Conservation (phyloP, 2,329 filamentous ascomycete genomes). For the Penicillium hordei region DNA sequence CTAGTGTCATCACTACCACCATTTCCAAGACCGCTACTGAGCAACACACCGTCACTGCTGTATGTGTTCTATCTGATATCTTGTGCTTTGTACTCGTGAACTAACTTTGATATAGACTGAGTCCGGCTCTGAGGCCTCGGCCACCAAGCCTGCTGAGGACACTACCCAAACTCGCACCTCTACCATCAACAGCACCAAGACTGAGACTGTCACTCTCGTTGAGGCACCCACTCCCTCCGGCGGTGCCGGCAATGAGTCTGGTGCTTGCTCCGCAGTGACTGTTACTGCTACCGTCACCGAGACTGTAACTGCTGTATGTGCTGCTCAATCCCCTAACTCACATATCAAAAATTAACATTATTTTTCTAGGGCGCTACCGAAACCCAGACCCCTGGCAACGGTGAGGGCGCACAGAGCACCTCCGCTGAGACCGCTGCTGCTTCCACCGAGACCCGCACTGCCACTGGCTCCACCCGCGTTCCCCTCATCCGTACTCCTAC, state of each 20-base stretch:
- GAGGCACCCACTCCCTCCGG: conserved; percentile 18
- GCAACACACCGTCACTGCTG: conserved; percentile 28
- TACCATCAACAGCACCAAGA: conserved; percentile 31
- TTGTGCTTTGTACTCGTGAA: not conserved
- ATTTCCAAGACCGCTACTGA: conserved; percentile 36
- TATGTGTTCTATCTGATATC: conserved; percentile 16
- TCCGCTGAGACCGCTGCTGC: conserved; percentile 1
- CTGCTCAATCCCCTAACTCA: not conserved
- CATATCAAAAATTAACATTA: not conserved
- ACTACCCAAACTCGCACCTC: conserved; percentile 21
- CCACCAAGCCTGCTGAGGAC: conserved; percentile 11
- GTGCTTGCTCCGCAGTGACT: conserved; percentile 23
- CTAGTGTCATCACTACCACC: conserved; percentile 40
- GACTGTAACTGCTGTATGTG: conserved; percentile 39
- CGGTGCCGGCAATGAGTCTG: conserved; percentile 13
- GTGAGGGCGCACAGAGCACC: conserved; percentile 2
- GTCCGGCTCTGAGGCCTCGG: conserved; percentile 9
- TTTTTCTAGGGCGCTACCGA: conserved; percentile 7
- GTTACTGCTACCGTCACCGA: conserved; percentile 37
- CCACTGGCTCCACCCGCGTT: conserved; percentile 19
- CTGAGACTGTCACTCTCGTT: conserved; percentile 30
- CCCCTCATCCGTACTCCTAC: conserved; percentile 10
- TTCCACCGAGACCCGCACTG: conserved; percentile 10
- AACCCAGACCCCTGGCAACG: not conserved
- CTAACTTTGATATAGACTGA: conserved; percentile 8